Conservation (phyloP, 179 eudicot genomes). For the Actinidia arguta region DNA sequence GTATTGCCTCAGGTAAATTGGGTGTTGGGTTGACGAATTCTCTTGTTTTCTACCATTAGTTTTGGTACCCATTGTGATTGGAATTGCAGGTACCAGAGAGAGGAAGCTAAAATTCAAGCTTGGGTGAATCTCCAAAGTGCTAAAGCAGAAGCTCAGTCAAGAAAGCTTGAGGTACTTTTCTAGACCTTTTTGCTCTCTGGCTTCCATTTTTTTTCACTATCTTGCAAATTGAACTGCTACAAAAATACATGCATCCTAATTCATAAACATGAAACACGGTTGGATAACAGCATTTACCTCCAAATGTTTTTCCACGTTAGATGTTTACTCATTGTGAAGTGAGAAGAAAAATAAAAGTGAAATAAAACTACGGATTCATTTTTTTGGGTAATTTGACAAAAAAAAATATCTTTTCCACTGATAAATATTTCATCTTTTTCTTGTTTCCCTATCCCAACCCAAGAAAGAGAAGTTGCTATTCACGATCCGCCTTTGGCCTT, state of each 20-base stretch:
- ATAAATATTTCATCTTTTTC: not conserved
- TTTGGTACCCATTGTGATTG: constrained; percentile 7
- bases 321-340: not conserved
- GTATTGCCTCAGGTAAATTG: constrained; percentile 68
- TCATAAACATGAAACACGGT: not conserved
- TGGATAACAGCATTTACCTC: not conserved
- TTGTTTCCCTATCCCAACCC: not conserved
- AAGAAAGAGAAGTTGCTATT: not conserved
- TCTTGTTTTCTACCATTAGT: not conserved
- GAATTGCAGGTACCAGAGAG: constrained; percentile 79
- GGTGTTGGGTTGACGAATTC: not conserved
- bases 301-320: not conserved
- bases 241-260: too few species aligned
- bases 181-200: not conserved
- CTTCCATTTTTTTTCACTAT: constrained; percentile 5
- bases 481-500: too few species aligned
- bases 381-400: too few species aligned
- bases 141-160: constrained; percentile 94
- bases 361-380: not conserved
- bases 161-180: constrained; percentile 78
- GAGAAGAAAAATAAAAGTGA: not conserved
- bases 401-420: not conserved
- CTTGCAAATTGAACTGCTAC: not conserved
- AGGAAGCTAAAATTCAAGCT: constrained; percentile 94
- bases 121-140: constrained; percentile 94